A percentile compares a stretch with the other conserved stretches of the same genome.
Evolutionary conservation across 2,329 filamentous ascomycete species (phyloP).

Genomic region (Remersonia thermophila): DNA sequence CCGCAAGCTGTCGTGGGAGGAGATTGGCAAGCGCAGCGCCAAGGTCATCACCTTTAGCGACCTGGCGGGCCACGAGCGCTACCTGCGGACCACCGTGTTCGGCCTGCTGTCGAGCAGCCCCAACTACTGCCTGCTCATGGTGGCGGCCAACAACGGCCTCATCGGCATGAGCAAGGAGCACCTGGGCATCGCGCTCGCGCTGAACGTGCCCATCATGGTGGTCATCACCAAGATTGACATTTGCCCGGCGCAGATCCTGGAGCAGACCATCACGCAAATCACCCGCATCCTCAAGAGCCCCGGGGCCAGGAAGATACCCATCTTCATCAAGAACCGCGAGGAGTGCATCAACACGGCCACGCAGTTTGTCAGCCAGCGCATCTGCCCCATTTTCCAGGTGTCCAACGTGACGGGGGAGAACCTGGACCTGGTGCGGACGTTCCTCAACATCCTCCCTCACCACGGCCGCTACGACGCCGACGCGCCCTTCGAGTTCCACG

Average conservation of each 20-base stretch:
- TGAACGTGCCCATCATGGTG: slow-evolving; percentile 97
- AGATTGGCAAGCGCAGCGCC: slow-evolving; percentile 85
- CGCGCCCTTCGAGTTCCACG: slow-evolving; percentile 83
- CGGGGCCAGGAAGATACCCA: slow-evolving; percentile 86
- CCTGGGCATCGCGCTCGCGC: slow-evolving; percentile 79
- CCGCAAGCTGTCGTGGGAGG: slow-evolving; percentile 82
- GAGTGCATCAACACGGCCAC: slow-evolving; percentile 91
- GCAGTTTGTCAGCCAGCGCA: slow-evolving; percentile 88
- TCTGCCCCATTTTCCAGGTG: slow-evolving; percentile 95
- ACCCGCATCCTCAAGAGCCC: slow-evolving; percentile 89
- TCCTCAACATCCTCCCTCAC: slow-evolving; percentile 89
- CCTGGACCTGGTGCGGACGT: slow-evolving; percentile 79
- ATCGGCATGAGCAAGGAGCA: slow-evolving; percentile 99
- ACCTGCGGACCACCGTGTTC: slow-evolving; percentile 91
- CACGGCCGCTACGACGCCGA: slow-evolving; percentile 84
- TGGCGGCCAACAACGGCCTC: slow-evolving; percentile 92
- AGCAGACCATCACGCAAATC: slow-evolving; percentile 85
- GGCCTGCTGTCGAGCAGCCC: slow-evolving; percentile 87
- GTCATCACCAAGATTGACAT: slow-evolving; percentile 98
- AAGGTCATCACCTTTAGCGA: slow-evolving; percentile 98
- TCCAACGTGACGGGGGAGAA: slow-evolving; percentile 94
- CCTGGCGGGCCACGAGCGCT: slow-evolving; percentile 87
- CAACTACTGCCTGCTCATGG: slow-evolving; percentile 96
- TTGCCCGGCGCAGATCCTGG: slow-evolving; percentile 85
- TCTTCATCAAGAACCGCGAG: slow-evolving; percentile 84